These are phyloP conservation scores for Camelina hispida DNA, from an alignment of 345 rosid genomes.

Conservation along the genomic window DNA sequence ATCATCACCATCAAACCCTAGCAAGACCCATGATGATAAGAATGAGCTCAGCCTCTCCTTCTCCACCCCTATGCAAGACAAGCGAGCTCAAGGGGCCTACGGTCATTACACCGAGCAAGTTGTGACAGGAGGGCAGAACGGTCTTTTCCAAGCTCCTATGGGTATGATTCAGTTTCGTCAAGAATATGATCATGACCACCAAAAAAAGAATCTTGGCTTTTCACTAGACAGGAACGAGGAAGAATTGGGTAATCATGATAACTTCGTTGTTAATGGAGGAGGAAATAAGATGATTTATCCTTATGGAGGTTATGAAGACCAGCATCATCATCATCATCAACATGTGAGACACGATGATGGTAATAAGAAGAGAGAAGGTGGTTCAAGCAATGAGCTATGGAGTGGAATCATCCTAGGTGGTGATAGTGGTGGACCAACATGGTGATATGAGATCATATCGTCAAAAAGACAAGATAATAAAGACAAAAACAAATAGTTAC, in stretches of 20 bases:
- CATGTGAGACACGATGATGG: conserved; percentile 41
- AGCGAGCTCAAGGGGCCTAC: conserved; percentile 28
- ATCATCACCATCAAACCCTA: conserved; percentile 44
- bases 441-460: conserved; percentile 36
- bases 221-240: conserved; percentile 32
- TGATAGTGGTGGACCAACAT: conserved; percentile 49
- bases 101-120: conserved; percentile 17
- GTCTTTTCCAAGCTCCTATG: conserved; percentile 37
- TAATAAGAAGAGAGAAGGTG: conserved; percentile 45
- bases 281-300: conserved; percentile 37
- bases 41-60: conserved; percentile 41
- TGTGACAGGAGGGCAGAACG: conserved; percentile 30
- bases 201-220: conserved; percentile 31
- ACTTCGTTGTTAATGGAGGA: conserved; percentile 32
- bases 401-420: conserved; percentile 49
- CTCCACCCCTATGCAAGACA: conserved; percentile 28
- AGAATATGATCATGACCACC: conserved; percentile 35
- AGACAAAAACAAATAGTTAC: conserved; percentile 39
- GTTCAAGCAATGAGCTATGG: conserved; percentile 49
- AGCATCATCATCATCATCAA: conserved; percentile 5
- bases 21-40: conserved; percentile 17
- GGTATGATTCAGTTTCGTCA: conserved; percentile 46
- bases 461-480: conserved; percentile 28
- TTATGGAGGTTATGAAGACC: conserved; percentile 36
- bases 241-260: conserved; percentile 15